A percentile compares a stretch with the other conserved stretches of the same genome.
These are phyloP conservation scores for Kodamaea anthophila DNA, from an alignment of 1,139 yeast genomes.

Conservation along the genomic window DNA sequence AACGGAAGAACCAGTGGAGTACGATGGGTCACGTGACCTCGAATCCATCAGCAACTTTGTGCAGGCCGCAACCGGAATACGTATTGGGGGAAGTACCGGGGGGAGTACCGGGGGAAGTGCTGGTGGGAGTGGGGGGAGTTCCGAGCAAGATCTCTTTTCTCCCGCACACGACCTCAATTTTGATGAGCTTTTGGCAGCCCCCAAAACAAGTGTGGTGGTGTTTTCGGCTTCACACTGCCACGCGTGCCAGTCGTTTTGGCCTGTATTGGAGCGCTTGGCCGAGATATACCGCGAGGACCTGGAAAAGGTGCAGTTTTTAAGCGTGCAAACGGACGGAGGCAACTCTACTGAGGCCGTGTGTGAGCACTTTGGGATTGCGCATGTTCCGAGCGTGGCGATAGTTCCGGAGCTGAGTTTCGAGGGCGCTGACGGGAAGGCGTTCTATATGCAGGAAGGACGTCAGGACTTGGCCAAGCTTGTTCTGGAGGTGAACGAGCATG, in stretches of 20 bases:
- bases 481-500: constrained; percentile 42
- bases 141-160: constrained; percentile 4
- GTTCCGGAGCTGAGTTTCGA: constrained; percentile 16
- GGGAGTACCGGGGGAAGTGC: constrained; percentile 5
- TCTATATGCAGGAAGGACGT: constrained; percentile 29
- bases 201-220: constrained; percentile 24
- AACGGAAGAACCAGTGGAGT: constrained; percentile 43
- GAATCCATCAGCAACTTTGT: constrained; percentile 43
- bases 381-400: constrained; percentile 53
- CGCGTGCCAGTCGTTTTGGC: constrained; percentile 22
- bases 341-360: constrained; percentile 6
- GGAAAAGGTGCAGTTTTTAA: constrained; percentile 32
- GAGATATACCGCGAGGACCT: constrained; percentile 25
- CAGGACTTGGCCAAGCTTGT: constrained; percentile 41
- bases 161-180: constrained; percentile 22
- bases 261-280: constrained; percentile 30
- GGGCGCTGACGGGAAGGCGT: constrained; percentile 13
- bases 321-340: constrained; percentile 5
- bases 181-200: constrained; percentile 22
- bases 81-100: constrained; percentile 11
- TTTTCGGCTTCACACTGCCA: constrained; percentile 38
- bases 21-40: constrained; percentile 42
- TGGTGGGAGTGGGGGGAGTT: constrained; percentile 6
- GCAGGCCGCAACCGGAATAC: constrained; percentile 28
- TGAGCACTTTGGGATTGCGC: constrained; percentile 36